These are phyloP conservation scores for Stemphylium vesicarium DNA, from an alignment of 2,329 filamentous ascomycete species.

Conservation along the genomic window DNA sequence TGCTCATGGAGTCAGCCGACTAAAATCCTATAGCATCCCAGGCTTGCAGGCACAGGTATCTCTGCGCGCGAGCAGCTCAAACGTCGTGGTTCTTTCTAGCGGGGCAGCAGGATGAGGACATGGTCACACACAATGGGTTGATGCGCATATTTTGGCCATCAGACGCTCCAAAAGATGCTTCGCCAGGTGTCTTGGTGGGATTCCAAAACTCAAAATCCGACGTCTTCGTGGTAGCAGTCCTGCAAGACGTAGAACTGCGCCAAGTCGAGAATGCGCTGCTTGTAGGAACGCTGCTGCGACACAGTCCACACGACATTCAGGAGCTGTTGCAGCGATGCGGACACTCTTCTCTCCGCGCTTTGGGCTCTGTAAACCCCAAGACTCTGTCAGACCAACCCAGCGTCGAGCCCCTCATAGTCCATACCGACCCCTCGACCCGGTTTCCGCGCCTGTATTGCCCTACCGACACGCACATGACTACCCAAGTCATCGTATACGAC, in stretches of 20 bases:
- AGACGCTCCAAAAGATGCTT: conserved; percentile 75
- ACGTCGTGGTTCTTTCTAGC: conserved; percentile 90
- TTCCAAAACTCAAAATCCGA: conserved; percentile 94
- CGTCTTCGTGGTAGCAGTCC: conserved; percentile 84
- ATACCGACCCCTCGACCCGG: conserved; percentile 56
- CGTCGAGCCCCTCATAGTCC: conserved; percentile 71
- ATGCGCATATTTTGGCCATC: conserved; percentile 99
- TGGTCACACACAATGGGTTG: conserved; percentile 77
- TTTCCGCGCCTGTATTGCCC: conserved; percentile 77
- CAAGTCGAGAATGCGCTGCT: conserved; percentile 86
- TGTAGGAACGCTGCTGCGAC: conserved; percentile 81
- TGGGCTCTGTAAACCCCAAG: conserved; percentile 78
- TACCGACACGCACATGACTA: conserved; percentile 67
- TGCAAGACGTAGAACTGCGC: conserved; percentile 79
- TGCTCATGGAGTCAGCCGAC: neutral
- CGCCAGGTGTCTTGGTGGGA: conserved; percentile 86
- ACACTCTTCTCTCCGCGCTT: conserved; percentile 79
- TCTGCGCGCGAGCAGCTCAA: conserved; percentile 95
- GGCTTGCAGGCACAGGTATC: conserved; percentile 77
- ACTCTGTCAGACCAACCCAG: conserved; percentile 62
- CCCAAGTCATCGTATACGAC: conserved; percentile 90
- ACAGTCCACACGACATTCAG: conserved; percentile 77
- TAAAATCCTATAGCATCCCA: conserved; percentile 71
- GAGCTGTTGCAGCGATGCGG: conserved; percentile 87
- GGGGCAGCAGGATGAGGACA: conserved; percentile 62